Evolutionary conservation across 768 basidiomycete species (phyloP), one percentile per base, ranked within the genome.

Genomic region (Russula sp.): DNA sequence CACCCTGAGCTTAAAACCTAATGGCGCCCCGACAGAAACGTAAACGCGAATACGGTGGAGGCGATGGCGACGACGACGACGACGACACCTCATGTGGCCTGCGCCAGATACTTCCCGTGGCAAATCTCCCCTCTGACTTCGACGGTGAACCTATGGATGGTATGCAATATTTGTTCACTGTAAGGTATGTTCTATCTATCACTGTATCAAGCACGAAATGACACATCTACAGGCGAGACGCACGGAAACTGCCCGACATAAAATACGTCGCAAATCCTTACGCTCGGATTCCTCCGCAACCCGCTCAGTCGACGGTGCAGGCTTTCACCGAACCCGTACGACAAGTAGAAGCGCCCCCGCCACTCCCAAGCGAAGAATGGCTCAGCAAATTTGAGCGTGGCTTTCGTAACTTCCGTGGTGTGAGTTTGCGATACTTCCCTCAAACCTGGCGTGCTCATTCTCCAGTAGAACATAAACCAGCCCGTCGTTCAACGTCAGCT

Each of bases 21-120:
- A 70, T 69, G 69, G 57, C 67, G 13, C 52, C 59, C 18, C 16
- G 50, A 22, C 51, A 63, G 69, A 88, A 88, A 74, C 83, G 85
- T 68, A 88, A 84, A 72, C 73, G 81, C 67, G 76, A 78, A 6
- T 77, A 82, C 11, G 50, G 4, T 39, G 22, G 44, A 10, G 35
- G 18, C 22, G 44, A 70, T 27, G 2, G 27, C 3, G 80, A 78
- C 6, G 84, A 86, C 50, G 82, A 83, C 14, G 87, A 83, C 8
- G 87, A 89, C 0, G 84, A 86, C 55, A 77, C 81, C 16, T 72
- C 79, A 8, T 79, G 83, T 55, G 89, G 89, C 48, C 22, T 66
- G n/a, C 83, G 76, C 66, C 89, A 91, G 73, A 87, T 82, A 31
- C 78, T 93, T 3, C 91, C 91, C 18, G 88, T 93, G n/a, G 90